Percentiles rank a stretch among this genome's conserved stretches.
Evolutionary conservation across 805 yeast species (phyloP).

Genomic region (Yarrowia porcina): DNA sequence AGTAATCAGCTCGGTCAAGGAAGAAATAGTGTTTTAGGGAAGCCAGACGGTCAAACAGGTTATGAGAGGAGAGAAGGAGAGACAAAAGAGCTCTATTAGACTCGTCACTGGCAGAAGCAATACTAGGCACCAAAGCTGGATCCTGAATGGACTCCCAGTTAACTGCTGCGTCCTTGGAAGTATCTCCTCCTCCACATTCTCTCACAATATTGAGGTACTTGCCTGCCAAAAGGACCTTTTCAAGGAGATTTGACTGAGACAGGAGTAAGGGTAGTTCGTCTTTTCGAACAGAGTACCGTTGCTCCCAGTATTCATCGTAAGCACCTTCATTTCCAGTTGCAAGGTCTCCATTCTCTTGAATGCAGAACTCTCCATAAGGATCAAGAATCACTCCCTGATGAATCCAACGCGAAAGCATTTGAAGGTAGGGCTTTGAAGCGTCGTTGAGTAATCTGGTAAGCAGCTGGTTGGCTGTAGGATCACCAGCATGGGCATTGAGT

Average conservation of each 20-base stretch:
- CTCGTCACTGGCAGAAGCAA: conserved; percentile 59
- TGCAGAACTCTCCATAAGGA: conserved; percentile 76
- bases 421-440: conserved; percentile 60
- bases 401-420: conserved; percentile 77
- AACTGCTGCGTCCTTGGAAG: conserved; percentile 38
- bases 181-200: conserved; percentile 50
- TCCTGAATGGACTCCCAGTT: conserved; percentile 40
- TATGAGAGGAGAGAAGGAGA: conserved; percentile 59
- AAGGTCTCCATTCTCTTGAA: conserved; percentile 43
- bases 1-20: conserved; percentile 49
- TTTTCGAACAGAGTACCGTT: conserved; percentile 63
- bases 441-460: conserved; percentile 51
- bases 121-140: conserved; percentile 50
- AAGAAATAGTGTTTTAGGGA: conserved; percentile 58
- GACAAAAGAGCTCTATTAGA: conserved; percentile 63
- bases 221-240: conserved; percentile 75
- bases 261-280: conserved; percentile 76
- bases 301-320: conserved; percentile 45
- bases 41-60: conserved; percentile 47
- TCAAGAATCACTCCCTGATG: conserved; percentile 70
- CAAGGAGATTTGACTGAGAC: conserved; percentile 49
- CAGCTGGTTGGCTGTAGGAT: conserved; percentile 52
- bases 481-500: conserved; percentile 62
- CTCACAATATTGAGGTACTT: conserved; percentile 72
- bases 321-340: conserved; percentile 33